These are phyloP conservation scores for Citrus unshiu DNA, from an alignment of 345 rosid genomes.

Conservation along the genomic window DNA sequence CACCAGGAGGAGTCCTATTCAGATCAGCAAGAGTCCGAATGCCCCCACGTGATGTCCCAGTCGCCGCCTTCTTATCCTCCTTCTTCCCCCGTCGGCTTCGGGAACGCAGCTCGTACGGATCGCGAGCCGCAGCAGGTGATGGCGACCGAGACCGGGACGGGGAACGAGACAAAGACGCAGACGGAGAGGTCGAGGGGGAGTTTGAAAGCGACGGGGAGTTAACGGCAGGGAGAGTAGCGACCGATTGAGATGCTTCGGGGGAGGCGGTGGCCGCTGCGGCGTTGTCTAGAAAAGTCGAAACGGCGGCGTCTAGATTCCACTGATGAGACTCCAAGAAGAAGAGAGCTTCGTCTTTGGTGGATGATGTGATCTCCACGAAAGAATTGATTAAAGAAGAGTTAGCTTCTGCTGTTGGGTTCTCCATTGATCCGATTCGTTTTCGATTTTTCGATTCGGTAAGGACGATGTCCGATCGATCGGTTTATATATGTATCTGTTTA, in stretches of 20 bases:
- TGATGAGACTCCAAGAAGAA: conserved; percentile 88
- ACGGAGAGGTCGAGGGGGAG: conserved; percentile 63
- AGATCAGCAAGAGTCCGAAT: conserved; percentile 85
- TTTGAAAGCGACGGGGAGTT: conserved; percentile 40
- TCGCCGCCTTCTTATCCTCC: conserved; percentile 32
- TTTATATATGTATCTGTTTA: background rate
- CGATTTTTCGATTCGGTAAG: background rate
- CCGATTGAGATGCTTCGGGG: background rate
- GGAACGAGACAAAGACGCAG: conserved; percentile 46
- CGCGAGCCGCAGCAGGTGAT: conserved; percentile 50
- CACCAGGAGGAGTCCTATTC: conserved; percentile 46
- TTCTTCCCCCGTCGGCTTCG: conserved; percentile 27
- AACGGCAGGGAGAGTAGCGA: conserved; percentile 13
- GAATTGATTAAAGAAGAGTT: conserved; percentile 44
- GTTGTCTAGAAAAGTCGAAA: conserved; percentile 84
- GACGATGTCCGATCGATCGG: background rate
- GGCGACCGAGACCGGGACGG: conserved; percentile 66
- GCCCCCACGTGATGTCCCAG: conserved; percentile 43
- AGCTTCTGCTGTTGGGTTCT: conserved; percentile 22
- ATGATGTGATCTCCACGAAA: conserved; percentile 86
- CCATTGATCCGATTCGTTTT: conserved; percentile 24
- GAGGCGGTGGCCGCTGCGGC: conserved; percentile 13
- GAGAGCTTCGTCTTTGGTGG: conserved; percentile 70
- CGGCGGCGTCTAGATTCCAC: conserved; percentile 89
- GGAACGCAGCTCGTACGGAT: conserved; percentile 55